These are phyloP conservation scores for Fusarium caatingaense DNA, from an alignment of 2,329 filamentous ascomycete genomes.

Conservation along the genomic window DNA sequence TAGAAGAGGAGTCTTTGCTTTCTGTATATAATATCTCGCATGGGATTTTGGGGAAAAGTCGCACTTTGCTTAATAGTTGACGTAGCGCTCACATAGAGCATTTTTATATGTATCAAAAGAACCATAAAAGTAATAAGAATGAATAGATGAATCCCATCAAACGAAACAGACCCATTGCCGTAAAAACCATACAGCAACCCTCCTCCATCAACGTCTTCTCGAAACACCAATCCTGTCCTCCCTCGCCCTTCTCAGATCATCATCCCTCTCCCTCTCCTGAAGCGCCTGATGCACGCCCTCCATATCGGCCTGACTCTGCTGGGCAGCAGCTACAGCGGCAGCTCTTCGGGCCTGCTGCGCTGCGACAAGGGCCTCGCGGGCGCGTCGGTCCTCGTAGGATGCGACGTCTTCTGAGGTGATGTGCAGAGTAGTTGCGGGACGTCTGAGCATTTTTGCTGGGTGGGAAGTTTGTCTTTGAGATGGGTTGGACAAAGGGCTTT, in stretches of 20 bases:
- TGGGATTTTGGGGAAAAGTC: conserved; percentile 17
- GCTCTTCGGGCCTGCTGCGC: conserved; percentile 49
- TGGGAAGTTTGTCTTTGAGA: neutral
- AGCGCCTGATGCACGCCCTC: conserved; percentile 46
- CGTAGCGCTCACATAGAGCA: conserved; percentile 27
- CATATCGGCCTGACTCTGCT: conserved; percentile 42
- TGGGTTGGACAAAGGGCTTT: conserved; percentile 19
- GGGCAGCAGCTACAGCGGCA: conserved; percentile 39
- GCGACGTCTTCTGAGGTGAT: conserved; percentile 78
- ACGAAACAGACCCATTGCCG: neutral
- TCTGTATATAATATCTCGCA: conserved; percentile 20
- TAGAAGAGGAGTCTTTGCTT: conserved; percentile 48
- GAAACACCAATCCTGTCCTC: conserved; percentile 55
- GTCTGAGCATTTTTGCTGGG: conserved; percentile 67
- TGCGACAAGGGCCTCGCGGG: conserved; percentile 53
- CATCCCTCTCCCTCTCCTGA: conserved; percentile 44
- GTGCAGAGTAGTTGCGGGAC: conserved; percentile 73
- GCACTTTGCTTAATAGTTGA: conserved; percentile 15
- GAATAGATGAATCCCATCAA: conserved; percentile 7
- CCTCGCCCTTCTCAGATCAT: conserved; percentile 47
- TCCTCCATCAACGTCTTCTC: conserved; percentile 29
- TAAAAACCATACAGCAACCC: neutral
- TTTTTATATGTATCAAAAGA: conserved; percentile 29
- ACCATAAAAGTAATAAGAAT: conserved; percentile 26
- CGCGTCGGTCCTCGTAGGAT: conserved; percentile 73